Evolutionary conservation across 2,329 filamentous ascomycete genomes (phyloP), one percentile per base, ranked within the genome.

Genomic region (Xylaria sp.): DNA sequence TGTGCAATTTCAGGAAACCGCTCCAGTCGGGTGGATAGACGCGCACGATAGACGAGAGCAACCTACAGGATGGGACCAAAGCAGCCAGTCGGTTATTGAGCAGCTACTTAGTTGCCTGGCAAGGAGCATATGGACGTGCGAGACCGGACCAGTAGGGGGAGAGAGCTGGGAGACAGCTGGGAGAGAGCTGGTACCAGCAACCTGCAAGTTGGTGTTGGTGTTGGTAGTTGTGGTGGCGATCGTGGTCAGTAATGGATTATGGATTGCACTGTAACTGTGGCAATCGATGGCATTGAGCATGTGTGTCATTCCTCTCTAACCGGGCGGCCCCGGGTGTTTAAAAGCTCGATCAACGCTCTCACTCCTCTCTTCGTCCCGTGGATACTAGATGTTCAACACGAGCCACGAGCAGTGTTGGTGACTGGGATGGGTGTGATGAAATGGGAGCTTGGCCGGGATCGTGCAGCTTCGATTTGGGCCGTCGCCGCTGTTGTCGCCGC

Each of bases 381-480:
- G 43, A 29, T 31, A 33, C 23, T 46, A 17, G 25, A 51, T 43
- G 33, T 27, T 40, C 13, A 57, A 41, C 41, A 29, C 23, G 53
- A 53, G 40, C 27, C 31, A 27, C 58, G 27, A 60, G 52, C 38
- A 33, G 46, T 40, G 49, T 53, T 53, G 35, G 46, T 46, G 54
- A 58, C 57, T 61, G 58, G 62, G 58, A 64, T 64, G 62, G 40
- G 55, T 59, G 62, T 62, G 62, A 64, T 58, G 46, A 52, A 40
- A 53, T 47, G 52, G 43, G 60, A 62, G 46, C 56, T 25, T 60
- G 46, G 47, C 62, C 53, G 43, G 61, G 62, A 37, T 64, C 6
- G 43, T 61, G 62, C 58, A 54, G 38, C 56, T 55, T 48, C 33
- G 48, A 38, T 58, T 58, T 62, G 54, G 33, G 25, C 49, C 54